phyloP scores from a whole-genome alignment of 2,329 filamentous ascomycete genomes.

The Seiridium cupressi region DNA sequence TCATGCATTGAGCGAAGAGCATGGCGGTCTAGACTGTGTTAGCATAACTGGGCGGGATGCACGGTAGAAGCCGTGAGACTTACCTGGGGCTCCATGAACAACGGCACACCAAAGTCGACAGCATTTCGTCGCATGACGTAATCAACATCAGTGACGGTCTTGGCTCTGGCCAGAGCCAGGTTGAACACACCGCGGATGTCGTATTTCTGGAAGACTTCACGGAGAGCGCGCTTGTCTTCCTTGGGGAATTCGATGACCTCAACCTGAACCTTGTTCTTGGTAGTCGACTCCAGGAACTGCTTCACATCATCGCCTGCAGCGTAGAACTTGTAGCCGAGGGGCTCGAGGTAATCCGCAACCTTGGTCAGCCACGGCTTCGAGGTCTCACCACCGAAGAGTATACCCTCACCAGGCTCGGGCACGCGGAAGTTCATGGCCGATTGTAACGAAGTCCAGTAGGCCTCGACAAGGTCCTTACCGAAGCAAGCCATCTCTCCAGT shows the following conservation, averaged over 20 bases:
- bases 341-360: slow-evolving; percentile 83
- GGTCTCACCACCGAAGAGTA: slow-evolving; percentile 87
- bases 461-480: slow-evolving; percentile 91
- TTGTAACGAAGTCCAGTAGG: slow-evolving; percentile 96
- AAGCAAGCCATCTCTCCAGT: slow-evolving; percentile 99
- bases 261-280: slow-evolving; percentile 67
- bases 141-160: slow-evolving; percentile 85
- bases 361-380: slow-evolving; percentile 68
- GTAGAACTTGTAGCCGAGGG: slow-evolving; percentile 92
- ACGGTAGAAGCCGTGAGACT: slow-evolving; percentile 28
- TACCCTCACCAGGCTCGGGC: slow-evolving; percentile 89
- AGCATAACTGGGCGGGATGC: slow-evolving; percentile 18
- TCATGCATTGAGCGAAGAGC: slow-evolving; percentile 96
- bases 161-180: slow-evolving; percentile 78
- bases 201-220: slow-evolving; percentile 95
- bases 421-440: slow-evolving; percentile 99
- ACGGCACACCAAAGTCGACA: slow-evolving; percentile 94
- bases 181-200: slow-evolving; percentile 97
- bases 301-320: slow-evolving; percentile 82
- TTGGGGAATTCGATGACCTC: slow-evolving; percentile 97
- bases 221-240: slow-evolving; percentile 89
- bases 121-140: slow-evolving; percentile 99
- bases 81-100: slow-evolving; percentile 99
- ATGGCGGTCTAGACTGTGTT: slow-evolving; percentile 71
- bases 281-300: slow-evolving; percentile 71